Evolutionary conservation across 2,329 filamentous ascomycete genomes (phyloP).

Genomic region (Beauveria varroae): DNA sequence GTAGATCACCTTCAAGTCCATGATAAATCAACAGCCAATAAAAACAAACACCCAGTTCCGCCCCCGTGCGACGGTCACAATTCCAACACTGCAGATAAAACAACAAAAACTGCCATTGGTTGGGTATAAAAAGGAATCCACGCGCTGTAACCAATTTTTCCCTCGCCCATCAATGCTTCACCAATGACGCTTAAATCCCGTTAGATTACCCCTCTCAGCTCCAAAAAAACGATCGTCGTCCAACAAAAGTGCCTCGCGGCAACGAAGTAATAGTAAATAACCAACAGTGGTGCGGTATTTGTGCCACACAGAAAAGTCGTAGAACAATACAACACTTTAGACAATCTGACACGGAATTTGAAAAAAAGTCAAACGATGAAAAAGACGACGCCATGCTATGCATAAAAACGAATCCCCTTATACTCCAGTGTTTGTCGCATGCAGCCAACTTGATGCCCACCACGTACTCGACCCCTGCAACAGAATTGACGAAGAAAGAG

Average conservation of each 20-base stretch:
- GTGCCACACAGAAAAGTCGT: neutral
- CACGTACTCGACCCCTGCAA: neutral
- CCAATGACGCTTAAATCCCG: neutral
- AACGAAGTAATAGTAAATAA: neutral
- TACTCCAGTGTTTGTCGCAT: neutral
- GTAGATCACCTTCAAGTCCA: neutral
- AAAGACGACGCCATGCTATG: slow-evolving; percentile 10
- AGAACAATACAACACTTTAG: neutral
- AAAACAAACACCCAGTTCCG: neutral
- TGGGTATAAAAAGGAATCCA: neutral
- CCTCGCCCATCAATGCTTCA: neutral
- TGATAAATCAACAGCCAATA: neutral
- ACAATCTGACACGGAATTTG: neutral
- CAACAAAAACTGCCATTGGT: neutral
- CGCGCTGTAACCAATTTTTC: neutral
- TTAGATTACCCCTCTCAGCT: neutral
- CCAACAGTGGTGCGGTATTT: neutral
- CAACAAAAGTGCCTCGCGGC: neutral
- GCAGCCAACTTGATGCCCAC: neutral
- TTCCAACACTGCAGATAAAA: neutral
- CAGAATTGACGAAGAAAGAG: neutral
- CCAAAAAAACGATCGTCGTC: neutral
- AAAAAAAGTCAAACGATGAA: neutral
- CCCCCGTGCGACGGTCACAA: neutral
- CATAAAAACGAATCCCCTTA: neutral